These are phyloP conservation scores for Apophysomyces sp. DNA, from an alignment of 371 early-diverging fungal species.

Conservation along the genomic window DNA sequence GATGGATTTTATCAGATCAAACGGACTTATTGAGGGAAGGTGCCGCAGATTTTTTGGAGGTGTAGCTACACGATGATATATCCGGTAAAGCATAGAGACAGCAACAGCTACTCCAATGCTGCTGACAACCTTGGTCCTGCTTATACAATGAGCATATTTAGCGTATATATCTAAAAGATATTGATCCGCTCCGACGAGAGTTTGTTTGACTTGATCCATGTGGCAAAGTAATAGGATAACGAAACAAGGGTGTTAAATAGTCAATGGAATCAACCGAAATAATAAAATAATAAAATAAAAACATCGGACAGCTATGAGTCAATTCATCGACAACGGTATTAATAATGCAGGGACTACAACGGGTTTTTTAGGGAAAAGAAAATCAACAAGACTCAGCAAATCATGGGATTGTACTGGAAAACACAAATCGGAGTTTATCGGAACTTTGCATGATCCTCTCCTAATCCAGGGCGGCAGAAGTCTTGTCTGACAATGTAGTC, in stretches of 20 bases:
- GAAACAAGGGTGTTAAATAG: too few species aligned
- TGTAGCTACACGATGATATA: neutral
- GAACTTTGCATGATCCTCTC: too few species aligned
- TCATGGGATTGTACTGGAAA: too few species aligned
- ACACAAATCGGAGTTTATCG: too few species aligned
- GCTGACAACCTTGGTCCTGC: neutral
- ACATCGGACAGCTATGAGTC: neutral
- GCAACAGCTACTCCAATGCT: neutral
- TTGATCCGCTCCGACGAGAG: neutral
- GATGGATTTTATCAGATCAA: neutral
- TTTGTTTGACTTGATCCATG: neutral
- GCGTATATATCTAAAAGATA: neutral
- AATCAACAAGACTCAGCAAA: too few species aligned
- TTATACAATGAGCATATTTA: neutral
- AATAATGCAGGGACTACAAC: too few species aligned
- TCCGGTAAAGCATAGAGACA: neutral
- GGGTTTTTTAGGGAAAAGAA: too few species aligned
- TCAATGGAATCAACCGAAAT: neutral
- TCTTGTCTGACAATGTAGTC: too few species aligned
- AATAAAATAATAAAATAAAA: neutral
- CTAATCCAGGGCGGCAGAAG: too few species aligned
- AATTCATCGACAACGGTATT: too few species aligned
- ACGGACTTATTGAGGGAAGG: slow-evolving; percentile 1
- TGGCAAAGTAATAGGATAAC: too few species aligned
- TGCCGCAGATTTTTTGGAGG: slow-evolving; percentile 16